Evolutionary conservation across 306 rosid genomes (phyloP).

Genomic region (Abrus pulchellus): DNA sequence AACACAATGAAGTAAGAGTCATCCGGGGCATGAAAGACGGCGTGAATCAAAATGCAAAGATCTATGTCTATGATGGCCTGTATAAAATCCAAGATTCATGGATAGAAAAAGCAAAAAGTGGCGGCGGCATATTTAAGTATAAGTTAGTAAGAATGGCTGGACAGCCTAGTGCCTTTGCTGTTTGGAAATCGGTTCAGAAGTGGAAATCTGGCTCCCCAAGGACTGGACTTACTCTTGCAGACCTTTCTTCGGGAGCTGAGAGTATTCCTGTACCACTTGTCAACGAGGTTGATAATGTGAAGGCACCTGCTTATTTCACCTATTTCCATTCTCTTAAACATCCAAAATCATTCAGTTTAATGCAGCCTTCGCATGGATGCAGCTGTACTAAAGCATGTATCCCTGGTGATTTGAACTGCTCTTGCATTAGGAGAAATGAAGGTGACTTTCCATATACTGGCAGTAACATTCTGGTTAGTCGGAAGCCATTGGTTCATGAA

Average conservation of each 20-base stretch:
- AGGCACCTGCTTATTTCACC: slow-evolving; percentile 67
- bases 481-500: slow-evolving; percentile 67
- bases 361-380: slow-evolving; percentile 62
- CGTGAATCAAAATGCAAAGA: slow-evolving; percentile 50
- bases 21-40: slow-evolving; percentile 68
- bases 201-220: slow-evolving; percentile 65
- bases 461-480: slow-evolving; percentile 61
- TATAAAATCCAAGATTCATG: slow-evolving; percentile 72
- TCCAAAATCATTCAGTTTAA: slow-evolving; percentile 62
- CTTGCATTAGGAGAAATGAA: slow-evolving; percentile 66
- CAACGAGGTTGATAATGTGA: slow-evolving; percentile 71
- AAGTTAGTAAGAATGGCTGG: slow-evolving; percentile 70
- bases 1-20: slow-evolving; percentile 69
- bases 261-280: slow-evolving; percentile 70
- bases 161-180: slow-evolving; percentile 61
- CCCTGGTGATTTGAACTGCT: slow-evolving; percentile 72
- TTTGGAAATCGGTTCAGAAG: slow-evolving; percentile 65
- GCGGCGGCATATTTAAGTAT: slow-evolving; percentile 70
- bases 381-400: slow-evolving; percentile 59
- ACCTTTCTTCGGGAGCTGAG: slow-evolving; percentile 72
- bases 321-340: slow-evolving; percentile 68
- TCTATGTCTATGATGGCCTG: slow-evolving; percentile 76
- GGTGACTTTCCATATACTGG: slow-evolving; percentile 70
- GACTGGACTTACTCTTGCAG: slow-evolving; percentile 71
- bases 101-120: slow-evolving; percentile 65